Percentiles rank a stretch among this genome's conserved stretches.
These are phyloP conservation scores for Saccharomycopsis sp. DNA, from an alignment of 805 yeast species.

Conservation along the genomic window DNA sequence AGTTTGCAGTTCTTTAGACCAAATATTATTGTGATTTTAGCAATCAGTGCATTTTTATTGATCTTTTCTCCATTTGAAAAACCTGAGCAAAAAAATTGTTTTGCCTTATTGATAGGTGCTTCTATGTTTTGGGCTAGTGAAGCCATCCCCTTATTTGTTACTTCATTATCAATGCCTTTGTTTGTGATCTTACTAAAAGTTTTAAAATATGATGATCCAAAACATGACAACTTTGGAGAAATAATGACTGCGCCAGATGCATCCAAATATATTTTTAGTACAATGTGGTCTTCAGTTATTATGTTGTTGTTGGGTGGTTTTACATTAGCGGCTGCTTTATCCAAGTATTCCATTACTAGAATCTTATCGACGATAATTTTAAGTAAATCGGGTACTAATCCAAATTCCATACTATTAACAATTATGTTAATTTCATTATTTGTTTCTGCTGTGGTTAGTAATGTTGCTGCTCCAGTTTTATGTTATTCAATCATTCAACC, in stretches of 20 bases:
- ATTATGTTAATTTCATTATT: constrained; percentile 82
- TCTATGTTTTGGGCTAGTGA: constrained; percentile 95
- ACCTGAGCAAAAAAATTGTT: constrained; percentile 61
- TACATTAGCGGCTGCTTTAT: constrained; percentile 87
- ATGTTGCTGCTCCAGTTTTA: constrained; percentile 94
- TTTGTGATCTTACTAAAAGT: constrained; percentile 66
- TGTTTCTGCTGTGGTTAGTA: constrained; percentile 90
- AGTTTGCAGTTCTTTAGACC: neutral
- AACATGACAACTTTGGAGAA: constrained; percentile 22
- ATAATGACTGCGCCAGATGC: constrained; percentile 59
- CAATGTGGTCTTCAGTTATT: constrained; percentile 95
- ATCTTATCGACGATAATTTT: constrained; percentile 73
- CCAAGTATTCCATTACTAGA: constrained; percentile 85
- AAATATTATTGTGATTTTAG: neutral
- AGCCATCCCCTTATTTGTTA: constrained; percentile 82
- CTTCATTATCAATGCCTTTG: constrained; percentile 76
- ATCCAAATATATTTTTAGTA: constrained; percentile 57
- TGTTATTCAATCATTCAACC: constrained; percentile 91
- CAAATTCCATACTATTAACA: constrained; percentile 62
- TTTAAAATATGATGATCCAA: constrained; percentile 36
- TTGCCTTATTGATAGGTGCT: constrained; percentile 72
- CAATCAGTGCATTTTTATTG: neutral
- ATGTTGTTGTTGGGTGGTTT: constrained; percentile 89
- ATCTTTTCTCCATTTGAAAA: constrained; percentile 27
- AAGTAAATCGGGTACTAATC: constrained; percentile 78